These are phyloP conservation scores for Didymella lethalis DNA, from an alignment of 2,329 filamentous ascomycete genomes.

Conservation along the genomic window DNA sequence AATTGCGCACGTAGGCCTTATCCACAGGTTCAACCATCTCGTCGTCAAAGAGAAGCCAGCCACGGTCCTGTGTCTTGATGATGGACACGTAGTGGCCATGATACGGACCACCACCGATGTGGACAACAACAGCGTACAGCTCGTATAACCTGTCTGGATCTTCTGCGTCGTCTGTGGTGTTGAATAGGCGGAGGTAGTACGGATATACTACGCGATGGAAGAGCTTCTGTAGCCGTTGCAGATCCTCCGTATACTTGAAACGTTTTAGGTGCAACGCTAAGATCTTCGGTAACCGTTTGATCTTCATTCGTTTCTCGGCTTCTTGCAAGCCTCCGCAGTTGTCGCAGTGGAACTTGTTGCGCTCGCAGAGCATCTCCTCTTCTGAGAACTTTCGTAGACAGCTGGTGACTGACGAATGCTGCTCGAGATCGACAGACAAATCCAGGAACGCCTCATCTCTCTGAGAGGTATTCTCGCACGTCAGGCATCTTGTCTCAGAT, in stretches of 20 bases:
- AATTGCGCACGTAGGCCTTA: constrained; percentile 94
- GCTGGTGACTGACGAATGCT: constrained; percentile 95
- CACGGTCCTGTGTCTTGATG: constrained; percentile 94
- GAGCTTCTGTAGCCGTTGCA: constrained; percentile 91
- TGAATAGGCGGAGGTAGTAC: constrained; percentile 95
- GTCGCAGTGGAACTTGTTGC: constrained; percentile 99
- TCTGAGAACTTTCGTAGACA: constrained; percentile 96
- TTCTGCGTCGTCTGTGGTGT: constrained; percentile 93
- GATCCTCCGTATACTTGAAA: constrained; percentile 98
- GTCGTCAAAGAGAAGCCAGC: constrained; percentile 96
- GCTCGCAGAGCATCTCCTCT: constrained; percentile 95
- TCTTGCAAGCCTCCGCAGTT: constrained; percentile 96
- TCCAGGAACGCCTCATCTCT: constrained; percentile 96
- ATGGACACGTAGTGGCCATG: constrained; percentile 98
- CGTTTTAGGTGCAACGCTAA: constrained; percentile 92
- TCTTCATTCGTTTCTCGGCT: constrained; percentile 99
- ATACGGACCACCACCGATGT: constrained; percentile 95
- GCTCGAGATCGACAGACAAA: constrained; percentile 91
- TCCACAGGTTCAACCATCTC: constrained; percentile 99
- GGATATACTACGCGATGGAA: constrained; percentile 98
- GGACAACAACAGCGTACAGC: constrained; percentile 94
- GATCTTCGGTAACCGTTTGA: constrained; percentile 91
- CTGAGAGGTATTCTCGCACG: constrained; percentile 94
- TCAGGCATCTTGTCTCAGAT: constrained; percentile 95
- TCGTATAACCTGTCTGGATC: constrained; percentile 95